A percentile compares a stretch with the other conserved stretches of the same genome.
These are phyloP conservation scores for Fusarium setosum DNA, from an alignment of 2,329 filamentous ascomycete genomes.

Conservation along the genomic window DNA sequence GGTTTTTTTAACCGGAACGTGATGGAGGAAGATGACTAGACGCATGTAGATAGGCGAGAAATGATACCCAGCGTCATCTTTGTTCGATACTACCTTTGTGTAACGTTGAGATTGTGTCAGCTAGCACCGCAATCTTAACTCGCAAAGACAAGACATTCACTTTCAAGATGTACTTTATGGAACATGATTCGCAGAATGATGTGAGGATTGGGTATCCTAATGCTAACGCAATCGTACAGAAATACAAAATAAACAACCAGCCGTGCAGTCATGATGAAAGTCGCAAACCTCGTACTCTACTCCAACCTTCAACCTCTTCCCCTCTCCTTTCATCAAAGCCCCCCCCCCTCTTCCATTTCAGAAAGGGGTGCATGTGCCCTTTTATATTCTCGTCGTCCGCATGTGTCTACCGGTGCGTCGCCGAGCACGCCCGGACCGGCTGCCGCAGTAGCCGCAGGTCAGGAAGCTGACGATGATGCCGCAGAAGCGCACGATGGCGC, in stretches of 20 bases:
- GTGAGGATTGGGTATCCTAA: constrained; percentile 45
- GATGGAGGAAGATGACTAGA: constrained; percentile 60
- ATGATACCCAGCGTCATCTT: constrained; percentile 16
- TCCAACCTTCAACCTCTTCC: not conserved
- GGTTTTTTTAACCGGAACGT: constrained; percentile 81
- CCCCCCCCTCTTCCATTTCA: not conserved
- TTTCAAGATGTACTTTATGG: not conserved
- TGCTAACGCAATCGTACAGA: constrained; percentile 27
- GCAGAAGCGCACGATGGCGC: constrained; percentile 72
- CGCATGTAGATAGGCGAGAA: not conserved
- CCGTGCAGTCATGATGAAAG: constrained; percentile 20
- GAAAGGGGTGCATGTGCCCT: not conserved
- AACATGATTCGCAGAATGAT: constrained; percentile 9
- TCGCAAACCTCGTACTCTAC: constrained; percentile 14
- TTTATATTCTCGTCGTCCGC: constrained; percentile 30
- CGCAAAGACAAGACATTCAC: too few species aligned
- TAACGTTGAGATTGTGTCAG: not conserved
- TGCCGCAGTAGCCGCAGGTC: constrained; percentile 60
- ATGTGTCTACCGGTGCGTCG: constrained; percentile 25
- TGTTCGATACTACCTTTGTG: not conserved
- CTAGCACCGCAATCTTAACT: too few species aligned
- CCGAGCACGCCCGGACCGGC: constrained; percentile 26
- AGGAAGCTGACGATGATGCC: constrained; percentile 76
- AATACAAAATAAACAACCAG: constrained; percentile 26
- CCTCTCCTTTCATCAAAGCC: not conserved